Evolutionary conservation across 257 asterid genomes (phyloP).

Genomic region (Nicotiana knightiana): DNA sequence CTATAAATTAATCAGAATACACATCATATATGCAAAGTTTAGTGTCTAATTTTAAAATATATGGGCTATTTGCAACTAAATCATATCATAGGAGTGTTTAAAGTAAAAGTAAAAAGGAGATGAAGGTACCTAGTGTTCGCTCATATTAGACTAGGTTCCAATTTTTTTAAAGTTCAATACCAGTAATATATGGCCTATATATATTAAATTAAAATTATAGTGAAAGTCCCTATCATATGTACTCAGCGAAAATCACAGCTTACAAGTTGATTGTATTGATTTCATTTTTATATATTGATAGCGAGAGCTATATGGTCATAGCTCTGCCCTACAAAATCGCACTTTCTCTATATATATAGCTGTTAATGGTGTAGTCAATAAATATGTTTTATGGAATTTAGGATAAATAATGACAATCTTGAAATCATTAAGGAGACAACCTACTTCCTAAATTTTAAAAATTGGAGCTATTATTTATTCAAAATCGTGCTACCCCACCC

Average conservation of each 20-base stretch:
- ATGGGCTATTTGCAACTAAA: neutral
- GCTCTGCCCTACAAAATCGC: neutral
- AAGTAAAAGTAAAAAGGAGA: neutral
- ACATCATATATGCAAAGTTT: no score
- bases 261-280: neutral
- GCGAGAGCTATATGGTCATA: neutral
- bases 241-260: neutral
- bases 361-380: conserved; percentile 1
- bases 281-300: neutral
- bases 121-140: neutral
- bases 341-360: neutral
- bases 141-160: neutral
- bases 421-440: neutral
- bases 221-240: neutral
- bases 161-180: neutral
- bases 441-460: neutral
- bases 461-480: neutral
- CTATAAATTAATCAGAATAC: neutral
- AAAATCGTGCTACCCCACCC: neutral
- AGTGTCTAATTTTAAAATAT: neutral
- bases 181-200: no score
- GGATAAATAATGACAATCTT: neutral
- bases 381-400: conserved; percentile 1
- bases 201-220: neutral
- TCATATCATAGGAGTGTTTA: neutral